Evolutionary conservation across 2,329 filamentous ascomycete species (phyloP).

Genomic region (Alternaria gansuensis): DNA sequence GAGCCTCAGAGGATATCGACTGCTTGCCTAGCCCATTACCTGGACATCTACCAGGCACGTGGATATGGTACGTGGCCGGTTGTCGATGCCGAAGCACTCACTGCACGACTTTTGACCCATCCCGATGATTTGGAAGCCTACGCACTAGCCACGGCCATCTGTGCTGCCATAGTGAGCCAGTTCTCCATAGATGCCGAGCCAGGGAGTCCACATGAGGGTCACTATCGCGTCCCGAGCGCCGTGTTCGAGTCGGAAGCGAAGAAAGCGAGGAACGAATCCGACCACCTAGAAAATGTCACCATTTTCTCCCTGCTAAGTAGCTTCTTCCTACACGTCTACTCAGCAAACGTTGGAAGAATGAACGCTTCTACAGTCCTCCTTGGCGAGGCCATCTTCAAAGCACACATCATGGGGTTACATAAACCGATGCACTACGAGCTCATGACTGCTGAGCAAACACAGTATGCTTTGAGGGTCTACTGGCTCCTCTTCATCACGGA

Average conservation of each 20-base stretch:
- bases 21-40: slow-evolving; percentile 45
- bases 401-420: slow-evolving; percentile 47
- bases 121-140: slow-evolving; percentile 47
- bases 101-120: slow-evolving; percentile 45
- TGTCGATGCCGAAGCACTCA: slow-evolving; percentile 45
- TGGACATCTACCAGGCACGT: slow-evolving; percentile 44
- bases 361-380: slow-evolving; percentile 44
- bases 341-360: slow-evolving; percentile 50
- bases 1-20: slow-evolving; percentile 44
- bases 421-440: slow-evolving; percentile 38
- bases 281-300: slow-evolving; percentile 46
- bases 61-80: slow-evolving; percentile 51
- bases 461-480: slow-evolving; percentile 46
- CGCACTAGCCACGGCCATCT: slow-evolving; percentile 44
- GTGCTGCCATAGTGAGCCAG: slow-evolving; percentile 49
- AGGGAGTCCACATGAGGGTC: slow-evolving; percentile 45
- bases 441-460: slow-evolving; percentile 39
- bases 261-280: slow-evolving; percentile 38
- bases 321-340: slow-evolving; percentile 50
- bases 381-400: slow-evolving; percentile 48
- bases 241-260: slow-evolving; percentile 45
- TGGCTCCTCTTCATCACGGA: slow-evolving; percentile 52
- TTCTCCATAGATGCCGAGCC: slow-evolving; percentile 47
- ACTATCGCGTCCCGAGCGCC: slow-evolving; percentile 44
- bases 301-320: slow-evolving; percentile 42